Evolutionary conservation across 176 grass and related monocot species (phyloP), one percentile per base, ranked within the genome.

Genomic region (Phragmites australis): DNA sequence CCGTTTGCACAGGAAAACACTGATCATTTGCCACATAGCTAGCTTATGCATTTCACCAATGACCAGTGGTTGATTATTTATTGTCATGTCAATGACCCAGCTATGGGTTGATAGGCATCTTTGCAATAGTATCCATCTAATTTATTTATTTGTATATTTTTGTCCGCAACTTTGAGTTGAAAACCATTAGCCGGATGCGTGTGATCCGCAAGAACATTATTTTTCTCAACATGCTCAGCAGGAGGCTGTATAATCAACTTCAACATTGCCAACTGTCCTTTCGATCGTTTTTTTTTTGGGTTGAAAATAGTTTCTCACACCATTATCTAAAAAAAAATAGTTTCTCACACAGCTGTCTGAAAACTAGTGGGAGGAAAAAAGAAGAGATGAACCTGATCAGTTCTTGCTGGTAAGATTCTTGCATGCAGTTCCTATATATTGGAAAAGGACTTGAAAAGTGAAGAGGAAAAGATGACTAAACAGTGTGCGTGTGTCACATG

Each of bases 21-120:
- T 67, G 30, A 31, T 0, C 18, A 48, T 74, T 64, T n/a, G 32
- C 49, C 75, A 50, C 31, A 73, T 9, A 59, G 74, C 25, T 75
- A 37, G 2, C 43, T 40, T 71, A 46, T 49, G 32, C 32, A 15
- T n/a, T 68, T 69, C 56, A 78, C 65, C 31, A n/a, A 50, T 29
- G 72, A 60, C 32, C 9, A 27, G 4, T 22, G 15, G 11, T 26
- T 77, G 39, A n/a, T 17, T 15, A 63, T 6, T 6, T 26, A 41
- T 78, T 16, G 34, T 21, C 71, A 57, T 1, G 49, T 55, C 54
- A 42, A 49, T 71, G 26, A 30, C 6, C 6, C 34, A 41, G 40
- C 42, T 77, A 10, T 87, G 79, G 9, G 72, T 40, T 72, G 47
- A 79, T 73, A n/a, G n/a, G n/a, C n/a, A n/a, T n/a, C n/a, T n/a